phyloP scores from a whole-genome alignment of 2,329 filamentous ascomycete genomes.

The Ilyonectria mors-panacis region DNA sequence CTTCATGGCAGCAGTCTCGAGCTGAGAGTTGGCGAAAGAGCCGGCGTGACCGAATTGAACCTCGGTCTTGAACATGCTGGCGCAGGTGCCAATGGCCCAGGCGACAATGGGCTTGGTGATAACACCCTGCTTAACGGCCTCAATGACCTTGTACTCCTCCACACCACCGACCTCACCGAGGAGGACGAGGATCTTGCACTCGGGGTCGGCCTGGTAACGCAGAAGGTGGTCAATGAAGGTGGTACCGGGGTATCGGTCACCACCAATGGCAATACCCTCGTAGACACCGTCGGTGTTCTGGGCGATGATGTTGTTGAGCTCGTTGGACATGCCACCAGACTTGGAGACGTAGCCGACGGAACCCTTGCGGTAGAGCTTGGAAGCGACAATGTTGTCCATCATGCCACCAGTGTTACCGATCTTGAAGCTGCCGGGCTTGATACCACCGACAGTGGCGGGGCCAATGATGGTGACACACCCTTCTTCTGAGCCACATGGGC shows the following conservation, averaged over 20 bases:
- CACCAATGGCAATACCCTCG: conserved; percentile 99
- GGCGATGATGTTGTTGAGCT: conserved; percentile 99
- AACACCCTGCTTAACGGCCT: conserved; percentile 92
- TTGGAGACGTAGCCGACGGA: conserved; percentile 99
- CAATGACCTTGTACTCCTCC: conserved; percentile 99
- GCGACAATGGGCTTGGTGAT: conserved; percentile 99
- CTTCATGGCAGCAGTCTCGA: conserved; percentile 97
- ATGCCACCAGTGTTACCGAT: conserved; percentile 99
- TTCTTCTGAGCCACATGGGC: conserved; percentile 97
- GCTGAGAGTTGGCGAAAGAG: conserved; percentile 98
- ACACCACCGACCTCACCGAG: conserved; percentile 99
- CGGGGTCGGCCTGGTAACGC: conserved; percentile 94
- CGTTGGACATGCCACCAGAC: conserved; percentile 99
- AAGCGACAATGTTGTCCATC: conserved; percentile 99
- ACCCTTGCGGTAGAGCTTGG: conserved; percentile 99
- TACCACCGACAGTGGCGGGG: conserved; percentile 97
- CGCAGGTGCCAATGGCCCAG: conserved; percentile 99
- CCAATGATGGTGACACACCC: conserved; percentile 99
- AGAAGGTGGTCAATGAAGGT: conserved; percentile 99
- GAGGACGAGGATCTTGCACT: conserved; percentile 96
- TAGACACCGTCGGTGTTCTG: conserved; percentile 98
- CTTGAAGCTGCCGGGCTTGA: conserved; percentile 99
- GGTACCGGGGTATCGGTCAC: conserved; percentile 98
- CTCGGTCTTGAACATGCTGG: conserved; percentile 99
- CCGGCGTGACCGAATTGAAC: conserved; percentile 99